A percentile compares a stretch with the other conserved stretches of the same genome.
phyloP scores from a whole-genome alignment of 2,329 filamentous ascomycete species.

The Alternaria arbusti region DNA sequence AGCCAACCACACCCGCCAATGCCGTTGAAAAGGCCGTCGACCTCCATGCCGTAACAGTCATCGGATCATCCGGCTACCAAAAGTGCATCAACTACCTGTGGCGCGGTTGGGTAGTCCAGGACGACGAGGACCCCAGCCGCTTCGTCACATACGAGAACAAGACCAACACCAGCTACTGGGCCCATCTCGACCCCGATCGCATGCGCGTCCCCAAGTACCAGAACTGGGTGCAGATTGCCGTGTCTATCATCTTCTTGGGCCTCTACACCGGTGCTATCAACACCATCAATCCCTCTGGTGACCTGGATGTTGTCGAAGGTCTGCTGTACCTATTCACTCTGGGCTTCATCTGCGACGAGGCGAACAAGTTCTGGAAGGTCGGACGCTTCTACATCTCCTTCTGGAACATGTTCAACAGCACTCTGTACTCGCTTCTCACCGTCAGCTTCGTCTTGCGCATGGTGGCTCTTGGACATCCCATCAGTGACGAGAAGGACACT shows the following conservation, averaged over 20 bases:
- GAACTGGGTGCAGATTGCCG: constrained; percentile 84
- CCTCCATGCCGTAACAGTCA: constrained; percentile 84
- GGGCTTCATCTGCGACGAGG: constrained; percentile 88
- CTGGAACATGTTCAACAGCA: constrained; percentile 94
- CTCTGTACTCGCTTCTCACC: constrained; percentile 79
- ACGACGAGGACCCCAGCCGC: constrained; percentile 85
- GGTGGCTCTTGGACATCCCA: constrained; percentile 72
- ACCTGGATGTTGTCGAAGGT: constrained; percentile 82
- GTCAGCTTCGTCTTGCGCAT: constrained; percentile 81
- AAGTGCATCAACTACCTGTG: constrained; percentile 93
- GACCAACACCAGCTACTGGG: constrained; percentile 76
- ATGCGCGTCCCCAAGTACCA: constrained; percentile 94
- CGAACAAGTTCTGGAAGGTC: constrained; percentile 90
- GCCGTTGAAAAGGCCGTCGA: constrained; percentile 94
- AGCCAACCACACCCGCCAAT: constrained; percentile 78
- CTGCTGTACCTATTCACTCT: constrained; percentile 89
- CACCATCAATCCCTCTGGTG: constrained; percentile 84
- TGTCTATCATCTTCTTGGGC: constrained; percentile 81
- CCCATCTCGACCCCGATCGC: constrained; percentile 89
- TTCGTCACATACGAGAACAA: constrained; percentile 89
- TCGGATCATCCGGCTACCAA: constrained; percentile 92
- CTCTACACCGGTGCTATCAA: constrained; percentile 93
- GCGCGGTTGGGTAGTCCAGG: constrained; percentile 96
- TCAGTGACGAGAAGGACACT: constrained; percentile 47
- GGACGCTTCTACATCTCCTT: constrained; percentile 91